Base-by-base conservation (phyloP, 1,139 yeast species). In the Geotrichum armillariae region DNA sequence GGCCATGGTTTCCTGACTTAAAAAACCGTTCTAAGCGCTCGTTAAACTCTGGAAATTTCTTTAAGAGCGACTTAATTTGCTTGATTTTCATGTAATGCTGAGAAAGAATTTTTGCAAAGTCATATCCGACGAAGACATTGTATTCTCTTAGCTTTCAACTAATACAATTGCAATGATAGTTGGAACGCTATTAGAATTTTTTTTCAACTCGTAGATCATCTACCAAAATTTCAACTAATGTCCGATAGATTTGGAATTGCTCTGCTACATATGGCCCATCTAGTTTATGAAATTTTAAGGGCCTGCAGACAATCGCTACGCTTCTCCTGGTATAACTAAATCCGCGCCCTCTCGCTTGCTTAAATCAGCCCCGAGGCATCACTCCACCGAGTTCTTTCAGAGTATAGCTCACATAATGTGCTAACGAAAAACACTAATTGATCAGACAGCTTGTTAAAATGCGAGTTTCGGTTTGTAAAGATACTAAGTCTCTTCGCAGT, bases 241-340 rank as follows among this genome's bases (percentile, higher is more conserved):
- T 79, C 20, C 78, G 71, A 59, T 85, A 76, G 62, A 89, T 95
- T 21, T 71, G 66, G 63, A 82, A 85, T 32, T 73, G 71, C 59
- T 88, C 95, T 1, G 89, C 79, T 39, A 89, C 73, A n/a, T 71
- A 69, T 17, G 83, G 66, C 0, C 91, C 88, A 35, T 80, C 81
- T 8, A 68, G 68, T 22, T 73, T 67, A 49, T 79, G 70, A 20
- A 69, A 64, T 18, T 82, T 73, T 34, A 86, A 64, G 1, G 76
- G 73, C 38, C 72, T 69, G n/a, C 21, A 83, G 77, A 94, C 94
- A 83, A 5, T 67, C 56, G 20, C 68, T 65, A 43, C 71, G 66
- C 61, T 55, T 57, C 9, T 60, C 65, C 18, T 62, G 46, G 47
- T 62, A 67, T 14, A 48, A 46, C 5, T 56, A 60, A 44, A 36